Evolutionary conservation across 345 rosid species (phyloP).

Genomic region (Firmiana major): DNA sequence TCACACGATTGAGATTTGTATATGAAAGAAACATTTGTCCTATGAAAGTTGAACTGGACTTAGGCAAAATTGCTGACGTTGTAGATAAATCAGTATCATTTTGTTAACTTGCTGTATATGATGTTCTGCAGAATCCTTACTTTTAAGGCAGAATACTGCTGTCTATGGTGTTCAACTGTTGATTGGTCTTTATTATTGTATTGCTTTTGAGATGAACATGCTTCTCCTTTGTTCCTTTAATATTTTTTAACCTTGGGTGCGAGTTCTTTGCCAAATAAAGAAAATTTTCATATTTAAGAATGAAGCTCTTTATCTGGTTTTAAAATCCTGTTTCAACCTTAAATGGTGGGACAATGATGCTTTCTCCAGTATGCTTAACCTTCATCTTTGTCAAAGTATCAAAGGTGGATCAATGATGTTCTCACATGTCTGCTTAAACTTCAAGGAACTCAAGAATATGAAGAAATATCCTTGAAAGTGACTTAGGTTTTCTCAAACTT

Average conservation of each 20-base stretch:
- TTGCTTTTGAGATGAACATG: neutral
- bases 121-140: neutral
- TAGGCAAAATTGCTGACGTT: conserved; percentile 13
- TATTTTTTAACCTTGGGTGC: neutral
- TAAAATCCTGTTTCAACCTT: neutral
- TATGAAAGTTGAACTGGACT: conserved; percentile 1
- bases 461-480: neutral
- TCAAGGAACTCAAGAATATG: neutral
- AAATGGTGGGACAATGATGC: neutral
- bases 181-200: neutral
- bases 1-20: conserved; percentile 13
- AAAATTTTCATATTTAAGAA: neutral
- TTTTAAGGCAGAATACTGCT: no score
- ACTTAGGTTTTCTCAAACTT: no score
- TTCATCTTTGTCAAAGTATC: neutral
- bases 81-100: neutral
- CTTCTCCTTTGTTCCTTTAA: neutral
- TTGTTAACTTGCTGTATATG: conserved; percentile 10
- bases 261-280: neutral
- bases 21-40: conserved; percentile 18
- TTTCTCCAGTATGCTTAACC: neutral
- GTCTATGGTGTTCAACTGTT: neutral
- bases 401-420: neutral
- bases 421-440: neutral
- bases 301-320: neutral